A percentile compares a stretch with the other conserved stretches of the same genome.
Evolutionary conservation across 2,329 filamentous ascomycete genomes (phyloP).

Genomic region (Trichoderma harzianum): DNA sequence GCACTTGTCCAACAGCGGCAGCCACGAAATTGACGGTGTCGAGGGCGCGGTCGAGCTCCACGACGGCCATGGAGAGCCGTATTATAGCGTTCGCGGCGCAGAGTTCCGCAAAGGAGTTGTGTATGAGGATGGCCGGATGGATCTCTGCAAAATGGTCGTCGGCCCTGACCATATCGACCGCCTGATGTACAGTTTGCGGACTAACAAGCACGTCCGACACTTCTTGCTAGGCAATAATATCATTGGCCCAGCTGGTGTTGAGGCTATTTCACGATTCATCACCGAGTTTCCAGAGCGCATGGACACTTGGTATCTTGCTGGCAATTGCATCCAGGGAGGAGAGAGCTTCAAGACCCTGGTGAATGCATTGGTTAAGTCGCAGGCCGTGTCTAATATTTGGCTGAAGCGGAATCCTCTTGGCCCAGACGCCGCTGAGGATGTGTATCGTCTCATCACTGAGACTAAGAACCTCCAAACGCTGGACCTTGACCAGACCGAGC

Average conservation of each 20-base stretch:
- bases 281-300: slow-evolving; percentile 44
- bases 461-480: slow-evolving; percentile 45
- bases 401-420: slow-evolving; percentile 53
- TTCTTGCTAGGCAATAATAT: slow-evolving; percentile 55
- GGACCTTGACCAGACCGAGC: slow-evolving; percentile 52
- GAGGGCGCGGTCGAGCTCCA: slow-evolving; percentile 31
- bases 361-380: slow-evolving; percentile 42
- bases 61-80: slow-evolving; percentile 36
- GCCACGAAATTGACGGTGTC: slow-evolving; percentile 25
- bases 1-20: slow-evolving; percentile 33
- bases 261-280: slow-evolving; percentile 45
- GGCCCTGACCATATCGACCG: slow-evolving; percentile 48
- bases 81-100: slow-evolving; percentile 34
- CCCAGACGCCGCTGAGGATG: slow-evolving; percentile 34
- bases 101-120: slow-evolving; percentile 40
- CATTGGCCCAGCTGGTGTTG: slow-evolving; percentile 47
- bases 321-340: slow-evolving; percentile 48
- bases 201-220: slow-evolving; percentile 47
- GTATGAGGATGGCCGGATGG: slow-evolving; percentile 51
- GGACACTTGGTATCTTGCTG: slow-evolving; percentile 54
- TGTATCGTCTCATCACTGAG: slow-evolving; percentile 44
- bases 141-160: slow-evolving; percentile 54
- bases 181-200: slow-evolving; percentile 47
- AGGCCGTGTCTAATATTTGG: slow-evolving; percentile 49
- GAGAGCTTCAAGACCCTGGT: slow-evolving; percentile 41